Base-by-base conservation (phyloP, 164 flowering plant genomes). In the Nymphaea thermarum region DNA sequence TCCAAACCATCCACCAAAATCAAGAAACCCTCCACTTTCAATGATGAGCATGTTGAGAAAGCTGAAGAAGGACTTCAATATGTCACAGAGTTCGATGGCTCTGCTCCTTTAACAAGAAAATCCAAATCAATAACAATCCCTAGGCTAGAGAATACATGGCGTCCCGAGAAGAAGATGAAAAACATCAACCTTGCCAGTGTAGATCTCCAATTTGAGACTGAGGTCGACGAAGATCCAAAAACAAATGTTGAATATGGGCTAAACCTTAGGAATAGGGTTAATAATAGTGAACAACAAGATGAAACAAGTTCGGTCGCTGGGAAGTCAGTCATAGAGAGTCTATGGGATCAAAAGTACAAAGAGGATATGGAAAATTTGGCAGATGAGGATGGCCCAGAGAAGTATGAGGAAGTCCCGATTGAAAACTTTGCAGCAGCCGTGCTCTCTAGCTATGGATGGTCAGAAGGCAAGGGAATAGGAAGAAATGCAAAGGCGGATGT, bases 381-480 rank as follows among this genome's bases (percentile, higher is more conserved):
- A n/a, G 96, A 87, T 3, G 84, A 83, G 55, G 65, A 67, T 0
- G 91, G 86, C 3, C 17, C 76, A 25, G 93, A 86, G 36, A 86
- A 89, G 51, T 78, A 72, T 43, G 59, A 16, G 1, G 91, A 85
- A 6, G 70, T 82, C 10, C 95, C 96, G 0, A 90, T 93, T 1
- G 98, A 93, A 80, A 84, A 80, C 0, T 93, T 82, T 66, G 98
- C 83, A 2, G 84, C 83, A 0, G 96, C 96, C 0, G 67, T 87
- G 51, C 78, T 92, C 6, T 67, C 78, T 0, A 90, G 93, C 15
- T 90, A 88, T 67, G 98, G 98, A 2, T 92, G 98, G 98, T 17
- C 64, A 3, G 82, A 88, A 68, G 96, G 95, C 6, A 72, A 67
- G 61, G 98, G 91, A 4, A 78, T 92, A 67, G 96, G 98, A 25